Conservation (phyloP, 2,329 filamentous ascomycete genomes). For the Pseudocercospora cruenta region DNA sequence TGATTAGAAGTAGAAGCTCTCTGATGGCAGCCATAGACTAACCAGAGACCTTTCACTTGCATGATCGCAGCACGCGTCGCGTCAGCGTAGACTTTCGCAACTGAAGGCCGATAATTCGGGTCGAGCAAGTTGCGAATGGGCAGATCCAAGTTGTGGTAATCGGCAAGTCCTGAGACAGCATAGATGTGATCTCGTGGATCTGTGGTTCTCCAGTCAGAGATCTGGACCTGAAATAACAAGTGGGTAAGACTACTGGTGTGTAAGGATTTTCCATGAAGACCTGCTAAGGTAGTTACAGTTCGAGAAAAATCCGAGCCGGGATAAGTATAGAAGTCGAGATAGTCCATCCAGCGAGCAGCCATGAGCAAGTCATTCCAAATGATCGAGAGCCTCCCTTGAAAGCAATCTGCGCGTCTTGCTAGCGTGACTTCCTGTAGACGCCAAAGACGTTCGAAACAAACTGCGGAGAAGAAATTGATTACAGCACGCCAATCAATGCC, state of each 20-base stretch:
- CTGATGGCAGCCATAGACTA: not conserved
- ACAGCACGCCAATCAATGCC: not conserved
- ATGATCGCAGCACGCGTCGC: not conserved
- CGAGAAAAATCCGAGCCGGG: too few species aligned
- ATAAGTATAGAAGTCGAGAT: too few species aligned
- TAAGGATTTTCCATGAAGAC: too few species aligned
- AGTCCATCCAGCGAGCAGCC: not conserved
- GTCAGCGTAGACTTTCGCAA: not conserved
- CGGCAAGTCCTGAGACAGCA: not conserved
- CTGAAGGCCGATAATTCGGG: not conserved
- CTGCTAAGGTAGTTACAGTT: too few species aligned
- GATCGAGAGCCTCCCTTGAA: not conserved
- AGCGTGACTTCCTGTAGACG: not conserved
- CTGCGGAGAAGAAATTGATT: not conserved
- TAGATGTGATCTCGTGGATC: not conserved
- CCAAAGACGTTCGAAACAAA: not conserved
- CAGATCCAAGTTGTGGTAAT: not conserved
- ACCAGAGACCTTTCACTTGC: not conserved
- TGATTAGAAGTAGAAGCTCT: not conserved
- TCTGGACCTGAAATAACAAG: too few species aligned
- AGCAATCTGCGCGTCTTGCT: not conserved
- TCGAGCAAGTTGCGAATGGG: not conserved
- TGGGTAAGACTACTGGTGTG: too few species aligned
- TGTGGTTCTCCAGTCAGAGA: not conserved
- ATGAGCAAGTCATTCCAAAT: not conserved